A percentile compares a stretch with the other conserved stretches of the same genome.
Conservation (phyloP, 1,139 yeast species). For the Scheffersomyces cryptocercus region DNA sequence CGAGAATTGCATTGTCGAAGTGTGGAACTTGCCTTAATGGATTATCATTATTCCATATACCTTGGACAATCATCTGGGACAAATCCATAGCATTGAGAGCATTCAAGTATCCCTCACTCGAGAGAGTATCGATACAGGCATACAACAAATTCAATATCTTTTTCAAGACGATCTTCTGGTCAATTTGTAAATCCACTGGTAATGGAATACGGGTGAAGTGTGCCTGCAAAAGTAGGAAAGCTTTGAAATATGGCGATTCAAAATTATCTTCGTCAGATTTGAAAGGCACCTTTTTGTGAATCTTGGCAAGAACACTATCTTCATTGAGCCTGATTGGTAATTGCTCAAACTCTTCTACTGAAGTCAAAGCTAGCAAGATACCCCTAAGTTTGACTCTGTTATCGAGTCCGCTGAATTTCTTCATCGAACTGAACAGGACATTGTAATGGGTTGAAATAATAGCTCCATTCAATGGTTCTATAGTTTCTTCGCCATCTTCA, state of each 20-base stretch:
- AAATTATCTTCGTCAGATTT: slow-evolving; percentile 39
- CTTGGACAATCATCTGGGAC: slow-evolving; percentile 87
- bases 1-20: slow-evolving; percentile 54
- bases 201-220: slow-evolving; percentile 65
- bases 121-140: slow-evolving; percentile 72
- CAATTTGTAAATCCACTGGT: slow-evolving; percentile 60
- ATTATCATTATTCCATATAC: slow-evolving; percentile 75
- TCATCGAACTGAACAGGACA: slow-evolving; percentile 66
- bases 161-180: slow-evolving; percentile 53
- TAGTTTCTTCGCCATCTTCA: slow-evolving; percentile 42
- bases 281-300: slow-evolving; percentile 65
- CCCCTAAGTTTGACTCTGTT: slow-evolving; percentile 60
- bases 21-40: slow-evolving; percentile 83
- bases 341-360: slow-evolving; percentile 69
- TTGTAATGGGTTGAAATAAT: slow-evolving; percentile 75
- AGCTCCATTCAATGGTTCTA: slow-evolving; percentile 67
- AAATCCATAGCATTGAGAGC: slow-evolving; percentile 86
- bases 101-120: slow-evolving; percentile 78
- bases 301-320: slow-evolving; percentile 40
- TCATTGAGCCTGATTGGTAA: slow-evolving; percentile 67
- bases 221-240: slow-evolving; percentile 77
- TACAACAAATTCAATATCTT: slow-evolving; percentile 54
- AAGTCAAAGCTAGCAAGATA: slow-evolving; percentile 64
- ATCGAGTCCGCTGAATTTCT: slow-evolving; percentile 52
- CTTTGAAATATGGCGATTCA: slow-evolving; percentile 64